These are phyloP conservation scores for Penicillium sp. DNA, from an alignment of 2,329 filamentous ascomycete species.

Conservation along the genomic window DNA sequence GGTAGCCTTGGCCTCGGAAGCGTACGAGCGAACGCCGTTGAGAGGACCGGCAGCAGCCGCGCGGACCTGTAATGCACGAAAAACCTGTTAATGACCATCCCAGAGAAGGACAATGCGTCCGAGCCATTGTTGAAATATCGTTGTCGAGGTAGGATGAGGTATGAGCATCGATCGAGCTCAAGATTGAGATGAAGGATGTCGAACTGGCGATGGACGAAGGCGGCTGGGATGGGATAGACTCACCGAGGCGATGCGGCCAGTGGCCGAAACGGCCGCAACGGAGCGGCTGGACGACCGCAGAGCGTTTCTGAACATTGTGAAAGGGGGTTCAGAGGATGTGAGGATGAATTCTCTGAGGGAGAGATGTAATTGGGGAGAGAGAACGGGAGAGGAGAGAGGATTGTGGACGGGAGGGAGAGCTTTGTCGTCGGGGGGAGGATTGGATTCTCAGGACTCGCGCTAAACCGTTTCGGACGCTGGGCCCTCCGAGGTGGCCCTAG, in stretches of 20 bases:
- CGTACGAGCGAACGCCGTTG: conserved; percentile 81
- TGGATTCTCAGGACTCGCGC: conserved; percentile 42
- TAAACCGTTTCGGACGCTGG: conserved; percentile 42
- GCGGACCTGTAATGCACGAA: conserved; percentile 65
- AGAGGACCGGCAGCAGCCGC: conserved; percentile 76
- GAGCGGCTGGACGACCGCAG: conserved; percentile 94
- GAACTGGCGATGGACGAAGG: conserved; percentile 37
- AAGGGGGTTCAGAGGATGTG: conserved; percentile 43
- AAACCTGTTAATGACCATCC: conserved; percentile 52
- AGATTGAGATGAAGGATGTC: conserved; percentile 34
- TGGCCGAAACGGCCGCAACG: conserved; percentile 89
- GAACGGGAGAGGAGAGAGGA: conserved; percentile 41
- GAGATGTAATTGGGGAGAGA: conserved; percentile 44
- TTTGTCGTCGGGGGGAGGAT: conserved; percentile 43
- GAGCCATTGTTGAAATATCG: conserved; percentile 24
- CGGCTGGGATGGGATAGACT: conserved; percentile 61
- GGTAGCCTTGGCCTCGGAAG: conserved; percentile 86
- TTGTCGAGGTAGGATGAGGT: conserved; percentile 26
- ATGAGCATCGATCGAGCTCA: conserved; percentile 33
- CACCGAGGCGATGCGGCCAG: conserved; percentile 90
- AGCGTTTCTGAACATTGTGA: conserved; percentile 95
- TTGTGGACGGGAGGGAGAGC: conserved; percentile 47
- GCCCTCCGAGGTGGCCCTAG: conserved; percentile 44
- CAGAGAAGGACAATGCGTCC: conserved; percentile 36
- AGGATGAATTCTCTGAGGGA: conserved; percentile 45